Evolutionary conservation across 352 stramenopile species (phyloP), one percentile per base, ranked within the genome.

Genomic region (Phytophthora pisi): DNA sequence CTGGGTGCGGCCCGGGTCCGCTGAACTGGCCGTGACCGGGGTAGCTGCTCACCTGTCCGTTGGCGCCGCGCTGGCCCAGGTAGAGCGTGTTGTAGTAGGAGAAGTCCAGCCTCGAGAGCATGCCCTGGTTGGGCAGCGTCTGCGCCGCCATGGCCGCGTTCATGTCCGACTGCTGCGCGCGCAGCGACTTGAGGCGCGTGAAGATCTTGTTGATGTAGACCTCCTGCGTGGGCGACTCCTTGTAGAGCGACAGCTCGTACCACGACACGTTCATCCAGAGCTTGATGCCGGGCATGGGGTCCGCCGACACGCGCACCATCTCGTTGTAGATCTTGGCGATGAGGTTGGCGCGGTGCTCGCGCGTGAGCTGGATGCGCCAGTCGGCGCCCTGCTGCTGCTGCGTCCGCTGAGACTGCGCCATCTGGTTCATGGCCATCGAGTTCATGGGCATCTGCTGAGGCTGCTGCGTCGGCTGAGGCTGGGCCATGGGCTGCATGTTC

Each of bases 121-220:
- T 91, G 46, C 84, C 85, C 59, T 84, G 81, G 68, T 92, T 93
- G 26, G 79, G 81, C 45, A 92, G 52, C 52, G 69, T 63, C 66
- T 92, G 84, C 31, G 79, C 80, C 26, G 82, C 76, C 79, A 90
- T 89, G 10, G 75, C 79, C 8, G 84, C 86, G 57, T 80, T 83
- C 79, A 91, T 82, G 59, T 95, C 84, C 26, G 82, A 86, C 49
- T 86, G 84, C 65, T 95, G 87, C 28, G 76, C 75, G 23, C 86
- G 81, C 10, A 95, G 67, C 38, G 84, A 88, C 77, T 95, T 91
- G 49, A 95, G 78, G 7, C 87, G 74, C 42, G 90, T 93, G 67
- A 93, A 92, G 60, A 95, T 95, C 79, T 95, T 93, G 69, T 89
- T 93, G 64, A 95, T 95, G 73, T 95, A 95, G 57, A 90, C 82